Evolutionary conservation across 805 yeast genomes (phyloP).

Genomic region (Saccharomyces cerevisiae): DNA sequence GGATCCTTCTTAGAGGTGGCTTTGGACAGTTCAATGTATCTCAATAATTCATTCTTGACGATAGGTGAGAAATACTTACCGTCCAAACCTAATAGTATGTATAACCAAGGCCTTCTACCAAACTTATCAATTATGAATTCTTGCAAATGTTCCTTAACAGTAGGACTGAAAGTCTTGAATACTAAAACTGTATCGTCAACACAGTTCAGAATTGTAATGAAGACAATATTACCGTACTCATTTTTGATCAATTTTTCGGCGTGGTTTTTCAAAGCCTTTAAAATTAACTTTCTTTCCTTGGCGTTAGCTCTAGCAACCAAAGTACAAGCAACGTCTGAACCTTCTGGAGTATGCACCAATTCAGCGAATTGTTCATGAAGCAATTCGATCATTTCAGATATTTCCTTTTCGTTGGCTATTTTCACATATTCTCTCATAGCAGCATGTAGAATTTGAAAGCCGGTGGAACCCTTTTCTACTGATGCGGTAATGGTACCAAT

Average conservation of each 20-base stretch:
- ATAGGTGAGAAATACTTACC: conserved; percentile 75
- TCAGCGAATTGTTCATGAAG: conserved; percentile 86
- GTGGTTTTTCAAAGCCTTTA: conserved; percentile 67
- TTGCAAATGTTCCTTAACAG: conserved; percentile 44
- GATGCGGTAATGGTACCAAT: conserved; percentile 80
- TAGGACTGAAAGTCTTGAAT: conserved; percentile 52
- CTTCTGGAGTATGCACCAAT: conserved; percentile 90
- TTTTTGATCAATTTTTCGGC: conserved; percentile 69
- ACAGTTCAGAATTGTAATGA: conserved; percentile 69
- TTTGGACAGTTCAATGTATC: conserved; percentile 52
- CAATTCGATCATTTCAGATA: conserved; percentile 73
- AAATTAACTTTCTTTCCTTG: conserved; percentile 77
- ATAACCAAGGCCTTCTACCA: conserved; percentile 83
- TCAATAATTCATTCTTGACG: conserved; percentile 50
- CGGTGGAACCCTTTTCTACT: conserved; percentile 91
- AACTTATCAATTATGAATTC: conserved; percentile 60
- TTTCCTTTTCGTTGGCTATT: conserved; percentile 58
- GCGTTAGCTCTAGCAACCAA: conserved; percentile 78
- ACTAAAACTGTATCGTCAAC: conserved; percentile 90
- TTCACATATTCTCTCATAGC: conserved; percentile 85
- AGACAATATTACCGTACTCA: conserved; percentile 78
- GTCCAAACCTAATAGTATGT: conserved; percentile 67
- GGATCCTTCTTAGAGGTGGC: conserved; percentile 82
- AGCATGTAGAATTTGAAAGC: conserved; percentile 91
- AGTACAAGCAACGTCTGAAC: conserved; percentile 81